Evolutionary conservation across 371 early-diverging fungal species (phyloP).

Genomic region (Apophysomyces trapeziformis): DNA sequence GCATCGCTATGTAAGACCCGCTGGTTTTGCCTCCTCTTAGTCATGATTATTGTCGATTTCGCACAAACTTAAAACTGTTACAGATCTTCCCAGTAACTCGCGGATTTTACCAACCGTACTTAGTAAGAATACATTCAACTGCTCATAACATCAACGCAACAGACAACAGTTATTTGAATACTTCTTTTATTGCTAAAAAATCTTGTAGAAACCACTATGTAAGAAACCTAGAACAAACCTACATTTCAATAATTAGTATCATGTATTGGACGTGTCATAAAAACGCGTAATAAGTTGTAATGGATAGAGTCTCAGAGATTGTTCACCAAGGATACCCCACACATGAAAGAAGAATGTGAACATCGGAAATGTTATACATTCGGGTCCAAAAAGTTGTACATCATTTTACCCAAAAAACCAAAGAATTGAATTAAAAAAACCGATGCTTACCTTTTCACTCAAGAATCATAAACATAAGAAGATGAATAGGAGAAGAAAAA

Average conservation of each 20-base stretch:
- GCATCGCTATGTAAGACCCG: too few relatives aligned
- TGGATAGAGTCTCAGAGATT: slow-evolving; percentile 24
- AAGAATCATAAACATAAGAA: background rate
- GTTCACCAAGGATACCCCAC: slow-evolving; percentile 31
- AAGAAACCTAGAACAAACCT: background rate
- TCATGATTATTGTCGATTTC: too few relatives aligned
- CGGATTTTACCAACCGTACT: too few relatives aligned
- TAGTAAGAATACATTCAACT: too few relatives aligned
- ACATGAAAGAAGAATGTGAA: slow-evolving; percentile 18
- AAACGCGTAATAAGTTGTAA: background rate
- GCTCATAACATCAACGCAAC: too few relatives aligned
- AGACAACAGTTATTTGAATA: too few relatives aligned
- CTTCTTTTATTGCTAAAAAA: too few relatives aligned
- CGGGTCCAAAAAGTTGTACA: slow-evolving; percentile 28
- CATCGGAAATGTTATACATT: slow-evolving; percentile 26
- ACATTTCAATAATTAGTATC: background rate
- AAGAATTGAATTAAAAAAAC: background rate
- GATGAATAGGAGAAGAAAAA: too few relatives aligned
- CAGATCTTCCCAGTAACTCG: too few relatives aligned
- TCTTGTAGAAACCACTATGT: background rate
- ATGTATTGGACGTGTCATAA: background rate
- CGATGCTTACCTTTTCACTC: slow-evolving; percentile 6
- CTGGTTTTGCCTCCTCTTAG: too few relatives aligned
- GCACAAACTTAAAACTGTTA: too few relatives aligned
- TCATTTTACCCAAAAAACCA: background rate